Percentiles rank a stretch among this genome's conserved stretches.
Conservation (phyloP, 768 basidiomycete species). For the Rhizopogon vesiculosus region DNA sequence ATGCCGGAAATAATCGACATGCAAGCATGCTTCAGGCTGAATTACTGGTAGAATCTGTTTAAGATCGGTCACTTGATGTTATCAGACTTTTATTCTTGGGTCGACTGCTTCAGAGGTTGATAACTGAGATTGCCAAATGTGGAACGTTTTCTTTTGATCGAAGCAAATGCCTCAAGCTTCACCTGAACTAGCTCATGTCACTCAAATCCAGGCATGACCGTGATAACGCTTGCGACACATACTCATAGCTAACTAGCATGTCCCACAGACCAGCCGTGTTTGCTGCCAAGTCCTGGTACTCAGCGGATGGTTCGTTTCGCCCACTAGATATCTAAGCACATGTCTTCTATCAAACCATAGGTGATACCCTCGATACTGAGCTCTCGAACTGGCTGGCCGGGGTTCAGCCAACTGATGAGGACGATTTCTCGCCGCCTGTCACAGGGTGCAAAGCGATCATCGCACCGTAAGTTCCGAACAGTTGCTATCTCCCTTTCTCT, state of each 20-base stretch:
- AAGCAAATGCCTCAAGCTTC: constrained; percentile 7
- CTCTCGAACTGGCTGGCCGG: constrained; percentile 58
- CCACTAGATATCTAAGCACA: constrained; percentile 10
- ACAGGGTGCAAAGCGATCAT: constrained; percentile 81
- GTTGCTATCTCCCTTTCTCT: neutral
- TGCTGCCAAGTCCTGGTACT: constrained; percentile 85
- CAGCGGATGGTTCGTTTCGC: constrained; percentile 47
- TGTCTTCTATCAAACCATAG: constrained; percentile 33
- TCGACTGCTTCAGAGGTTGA: neutral
- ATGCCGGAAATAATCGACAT: constrained; percentile 46
- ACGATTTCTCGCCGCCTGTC: constrained; percentile 62
- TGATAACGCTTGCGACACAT: constrained; percentile 1
- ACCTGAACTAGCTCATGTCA: constrained; percentile 14
- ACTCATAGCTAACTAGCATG: neutral
- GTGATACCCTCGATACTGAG: constrained; percentile 50
- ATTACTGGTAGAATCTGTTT: constrained; percentile 1
- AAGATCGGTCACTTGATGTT: neutral
- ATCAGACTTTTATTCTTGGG: neutral
- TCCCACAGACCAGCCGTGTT: constrained; percentile 62
- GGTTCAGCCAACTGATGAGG: constrained; percentile 43
- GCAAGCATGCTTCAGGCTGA: constrained; percentile 41
- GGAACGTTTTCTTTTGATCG: constrained; percentile 11
- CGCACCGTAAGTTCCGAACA: constrained; percentile 69
- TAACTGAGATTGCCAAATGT: constrained; percentile 19
- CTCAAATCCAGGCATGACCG: constrained; percentile 21